These are phyloP conservation scores for Plectranthus barbatus DNA, from an alignment of 257 asterid genomes.

Conservation along the genomic window DNA sequence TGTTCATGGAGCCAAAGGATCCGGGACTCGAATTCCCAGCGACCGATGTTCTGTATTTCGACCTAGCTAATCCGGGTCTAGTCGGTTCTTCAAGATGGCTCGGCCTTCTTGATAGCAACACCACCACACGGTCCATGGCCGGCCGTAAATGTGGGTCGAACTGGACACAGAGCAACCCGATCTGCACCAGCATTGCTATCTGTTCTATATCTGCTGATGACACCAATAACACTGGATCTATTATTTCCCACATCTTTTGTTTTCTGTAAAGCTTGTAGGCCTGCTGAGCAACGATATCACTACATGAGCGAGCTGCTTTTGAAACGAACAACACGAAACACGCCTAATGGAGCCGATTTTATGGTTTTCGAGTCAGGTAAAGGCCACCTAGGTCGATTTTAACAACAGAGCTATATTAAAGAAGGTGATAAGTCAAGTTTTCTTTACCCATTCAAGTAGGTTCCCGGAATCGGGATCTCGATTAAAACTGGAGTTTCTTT, in stretches of 20 bases:
- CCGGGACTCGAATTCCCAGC: slow-evolving; percentile 38
- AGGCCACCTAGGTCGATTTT: no score
- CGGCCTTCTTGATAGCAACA: slow-evolving; percentile 58
- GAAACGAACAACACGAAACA: no score
- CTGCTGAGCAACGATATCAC: slow-evolving; percentile 18
- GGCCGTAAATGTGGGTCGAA: slow-evolving; percentile 74
- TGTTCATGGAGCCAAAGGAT: slow-evolving; percentile 37
- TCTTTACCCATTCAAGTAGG: slow-evolving; percentile 59
- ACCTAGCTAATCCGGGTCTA: slow-evolving; percentile 66
- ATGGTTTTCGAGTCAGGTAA: no score
- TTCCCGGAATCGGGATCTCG: slow-evolving; percentile 53
- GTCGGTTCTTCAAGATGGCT: slow-evolving; percentile 67
- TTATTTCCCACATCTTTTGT: slow-evolving; percentile 46
- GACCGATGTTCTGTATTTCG: slow-evolving; percentile 43
- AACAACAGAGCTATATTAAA: no score
- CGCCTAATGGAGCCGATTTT: no score
- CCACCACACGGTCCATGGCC: slow-evolving; percentile 64
- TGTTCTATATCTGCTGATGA: slow-evolving; percentile 46
- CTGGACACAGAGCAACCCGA: slow-evolving; percentile 78
- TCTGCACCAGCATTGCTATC: slow-evolving; percentile 38
- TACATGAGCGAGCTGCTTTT: no score
- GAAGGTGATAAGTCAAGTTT: no score
- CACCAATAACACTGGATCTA: slow-evolving; percentile 58
- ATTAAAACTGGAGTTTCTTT: slow-evolving; percentile 64
- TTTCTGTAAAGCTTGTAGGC: slow-evolving; percentile 78